Percentiles rank a stretch among this genome's conserved stretches.
Evolutionary conservation across 2,329 filamentous ascomycete species (phyloP).

Genomic region (Colletotrichum falcatum): DNA sequence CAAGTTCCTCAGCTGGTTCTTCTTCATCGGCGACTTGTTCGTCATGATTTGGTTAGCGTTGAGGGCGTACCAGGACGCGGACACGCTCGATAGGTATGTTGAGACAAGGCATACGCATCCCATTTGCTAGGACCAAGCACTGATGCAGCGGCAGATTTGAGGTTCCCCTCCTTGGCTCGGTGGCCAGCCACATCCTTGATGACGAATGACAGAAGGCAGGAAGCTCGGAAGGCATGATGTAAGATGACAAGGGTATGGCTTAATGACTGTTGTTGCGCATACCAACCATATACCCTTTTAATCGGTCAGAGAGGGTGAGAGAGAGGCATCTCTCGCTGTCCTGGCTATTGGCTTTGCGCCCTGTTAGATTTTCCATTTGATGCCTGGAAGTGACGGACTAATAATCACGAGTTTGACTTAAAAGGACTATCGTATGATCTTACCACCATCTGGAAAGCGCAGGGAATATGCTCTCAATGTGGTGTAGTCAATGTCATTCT

Average conservation of each 20-base stretch:
- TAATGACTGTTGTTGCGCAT: constrained; percentile 34
- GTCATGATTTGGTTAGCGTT: constrained; percentile 82
- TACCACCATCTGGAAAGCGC: background rate
- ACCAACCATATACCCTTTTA: constrained; percentile 41
- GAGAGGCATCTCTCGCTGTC: background rate
- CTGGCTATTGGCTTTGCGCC: background rate
- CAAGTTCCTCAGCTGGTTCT: constrained; percentile 82
- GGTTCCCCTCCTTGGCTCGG: constrained; percentile 84
- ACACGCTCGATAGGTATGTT: constrained; percentile 70
- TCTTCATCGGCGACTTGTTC: constrained; percentile 80
- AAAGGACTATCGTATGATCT: background rate
- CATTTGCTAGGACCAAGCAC: constrained; percentile 57
- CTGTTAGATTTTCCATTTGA: background rate
- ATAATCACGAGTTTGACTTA: background rate
- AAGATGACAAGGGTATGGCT: constrained; percentile 3
- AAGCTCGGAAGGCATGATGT: background rate
- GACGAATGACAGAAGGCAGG: constrained; percentile 67
- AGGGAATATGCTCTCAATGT: background rate
- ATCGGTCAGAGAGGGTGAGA: constrained; percentile 14
- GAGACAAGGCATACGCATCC: background rate
- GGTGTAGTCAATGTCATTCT: background rate
- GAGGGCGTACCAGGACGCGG: constrained; percentile 87
- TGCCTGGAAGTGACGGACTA: background rate
- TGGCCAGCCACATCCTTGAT: constrained; percentile 91
- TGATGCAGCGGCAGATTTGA: constrained; percentile 72